Evolutionary conservation across 2,329 filamentous ascomycete species (phyloP).

Genomic region (Botrytis hyacinthi): DNA sequence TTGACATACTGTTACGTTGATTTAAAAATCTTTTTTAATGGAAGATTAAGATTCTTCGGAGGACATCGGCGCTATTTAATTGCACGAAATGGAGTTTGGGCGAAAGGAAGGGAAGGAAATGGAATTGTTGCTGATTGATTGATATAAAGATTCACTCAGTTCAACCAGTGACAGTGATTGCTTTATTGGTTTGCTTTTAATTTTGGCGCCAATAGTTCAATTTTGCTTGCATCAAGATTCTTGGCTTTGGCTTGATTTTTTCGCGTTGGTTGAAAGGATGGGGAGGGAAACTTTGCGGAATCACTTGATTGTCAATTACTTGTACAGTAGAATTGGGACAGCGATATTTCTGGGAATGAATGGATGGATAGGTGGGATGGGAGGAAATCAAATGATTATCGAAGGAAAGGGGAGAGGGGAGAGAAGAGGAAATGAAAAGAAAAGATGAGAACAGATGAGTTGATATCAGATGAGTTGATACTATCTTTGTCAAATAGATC

Average conservation of each 20-base stretch:
- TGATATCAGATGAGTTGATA: conserved; percentile 4
- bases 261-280: not conserved
- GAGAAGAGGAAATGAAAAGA: not conserved
- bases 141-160: not conserved
- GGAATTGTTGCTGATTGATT: conserved; percentile 6
- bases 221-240: conserved; percentile 6
- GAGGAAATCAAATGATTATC: not conserved
- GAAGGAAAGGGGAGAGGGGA: not conserved
- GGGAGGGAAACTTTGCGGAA: conserved; percentile 5
- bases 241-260: conserved; percentile 2
- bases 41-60: conserved; percentile 6
- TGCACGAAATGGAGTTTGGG: conserved; percentile 19
- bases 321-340: conserved; percentile 14
- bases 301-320: conserved; percentile 3
- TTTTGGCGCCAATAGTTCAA: not conserved
- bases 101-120: conserved; percentile 9
- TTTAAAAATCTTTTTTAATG: conserved; percentile 4
- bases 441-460: conserved; percentile 9
- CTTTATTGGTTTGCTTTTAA: conserved; percentile 2
- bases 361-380: not conserved
- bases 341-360: not conserved
- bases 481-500: not conserved
- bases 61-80: conserved; percentile 14
- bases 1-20: conserved; percentile 1
- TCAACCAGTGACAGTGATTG: not conserved